Percentiles rank a stretch among this genome's conserved stretches.
phyloP scores from a whole-genome alignment of 2,329 filamentous ascomycete genomes.

The Oidium heveae region DNA sequence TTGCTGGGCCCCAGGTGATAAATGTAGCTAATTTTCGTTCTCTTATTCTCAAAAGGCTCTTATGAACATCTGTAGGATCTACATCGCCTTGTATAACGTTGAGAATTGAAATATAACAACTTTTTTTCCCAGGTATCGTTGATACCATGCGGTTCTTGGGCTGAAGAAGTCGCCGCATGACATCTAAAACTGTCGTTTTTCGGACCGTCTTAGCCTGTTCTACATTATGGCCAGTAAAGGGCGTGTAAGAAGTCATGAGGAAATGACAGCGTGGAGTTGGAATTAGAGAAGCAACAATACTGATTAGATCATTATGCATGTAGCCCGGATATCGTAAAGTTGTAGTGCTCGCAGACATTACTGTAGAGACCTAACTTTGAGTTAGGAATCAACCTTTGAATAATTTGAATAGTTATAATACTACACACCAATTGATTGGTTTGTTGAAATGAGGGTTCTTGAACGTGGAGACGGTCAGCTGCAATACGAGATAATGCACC shows the following conservation, averaged over 20 bases:
- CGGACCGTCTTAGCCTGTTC: constrained; percentile 94
- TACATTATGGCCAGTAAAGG: constrained; percentile 87
- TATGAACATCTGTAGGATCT: constrained; percentile 94
- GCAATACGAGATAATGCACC: constrained; percentile 83
- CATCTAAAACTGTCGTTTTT: constrained; percentile 92
- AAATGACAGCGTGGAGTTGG: constrained; percentile 94
- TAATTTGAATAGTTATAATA: background rate
- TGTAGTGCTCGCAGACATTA: constrained; percentile 96
- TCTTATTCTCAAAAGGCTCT: constrained; percentile 84
- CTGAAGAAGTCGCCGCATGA: constrained; percentile 85
- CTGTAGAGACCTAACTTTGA: constrained; percentile 50
- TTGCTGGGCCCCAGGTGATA: constrained; percentile 94
- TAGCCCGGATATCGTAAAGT: constrained; percentile 93
- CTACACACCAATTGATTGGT: constrained; percentile 66
- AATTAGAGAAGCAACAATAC: constrained; percentile 86
- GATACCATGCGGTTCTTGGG: constrained; percentile 99
- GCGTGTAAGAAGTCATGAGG: constrained; percentile 94
- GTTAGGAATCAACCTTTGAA: background rate
- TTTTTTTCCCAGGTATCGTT: constrained; percentile 82
- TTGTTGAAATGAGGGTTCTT: constrained; percentile 87
- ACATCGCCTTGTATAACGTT: constrained; percentile 99
- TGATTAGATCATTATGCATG: constrained; percentile 98
- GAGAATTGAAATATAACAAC: constrained; percentile 95
- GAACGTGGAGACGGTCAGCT: constrained; percentile 78
- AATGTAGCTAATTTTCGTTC: constrained; percentile 86